Conservation (phyloP, 78 protist genomes). For the Isochrysis galbana region DNA sequence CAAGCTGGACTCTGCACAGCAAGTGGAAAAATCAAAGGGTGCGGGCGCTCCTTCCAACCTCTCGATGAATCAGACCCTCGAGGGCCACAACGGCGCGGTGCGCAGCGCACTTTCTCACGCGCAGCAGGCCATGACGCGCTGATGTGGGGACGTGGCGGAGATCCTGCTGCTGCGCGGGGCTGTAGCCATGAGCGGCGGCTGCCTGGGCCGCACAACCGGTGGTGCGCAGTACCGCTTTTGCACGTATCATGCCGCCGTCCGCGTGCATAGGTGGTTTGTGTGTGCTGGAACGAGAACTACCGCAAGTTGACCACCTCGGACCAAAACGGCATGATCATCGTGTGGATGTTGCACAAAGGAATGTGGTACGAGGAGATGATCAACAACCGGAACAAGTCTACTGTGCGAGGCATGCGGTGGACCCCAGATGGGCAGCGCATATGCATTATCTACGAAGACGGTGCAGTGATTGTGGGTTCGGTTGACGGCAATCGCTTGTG, state of each 20-base stretch:
- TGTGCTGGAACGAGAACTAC: constrained; percentile 73
- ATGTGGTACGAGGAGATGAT: constrained; percentile 87
- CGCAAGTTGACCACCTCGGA: constrained; percentile 76
- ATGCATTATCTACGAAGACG: constrained; percentile 82
- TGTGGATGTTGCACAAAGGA: constrained; percentile 76
- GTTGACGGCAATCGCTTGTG: constrained; percentile 77
- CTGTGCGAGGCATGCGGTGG: constrained; percentile 76
- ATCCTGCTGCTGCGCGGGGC: background rate
- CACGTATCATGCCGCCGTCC: background rate
- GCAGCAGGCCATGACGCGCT: too few relatives aligned
- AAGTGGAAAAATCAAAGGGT: background rate
- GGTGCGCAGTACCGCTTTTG: background rate
- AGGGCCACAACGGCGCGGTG: constrained; percentile 66
- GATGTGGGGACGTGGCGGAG: background rate
- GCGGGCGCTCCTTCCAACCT: constrained; percentile 49
- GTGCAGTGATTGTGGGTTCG: constrained; percentile 74
- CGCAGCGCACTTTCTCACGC: background rate
- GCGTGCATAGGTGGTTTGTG: too few relatives aligned
- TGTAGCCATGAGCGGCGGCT: background rate
- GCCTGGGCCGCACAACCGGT: background rate
- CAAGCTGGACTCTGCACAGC: constrained; percentile 18
- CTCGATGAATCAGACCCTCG: constrained; percentile 74
- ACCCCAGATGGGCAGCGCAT: constrained; percentile 71
- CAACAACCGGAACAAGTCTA: constrained; percentile 71
- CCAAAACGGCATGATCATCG: constrained; percentile 72